Evolutionary conservation across 768 basidiomycete genomes (phyloP), one percentile per base, ranked within the genome.

Genomic region (Pulveroboletus sp.): DNA sequence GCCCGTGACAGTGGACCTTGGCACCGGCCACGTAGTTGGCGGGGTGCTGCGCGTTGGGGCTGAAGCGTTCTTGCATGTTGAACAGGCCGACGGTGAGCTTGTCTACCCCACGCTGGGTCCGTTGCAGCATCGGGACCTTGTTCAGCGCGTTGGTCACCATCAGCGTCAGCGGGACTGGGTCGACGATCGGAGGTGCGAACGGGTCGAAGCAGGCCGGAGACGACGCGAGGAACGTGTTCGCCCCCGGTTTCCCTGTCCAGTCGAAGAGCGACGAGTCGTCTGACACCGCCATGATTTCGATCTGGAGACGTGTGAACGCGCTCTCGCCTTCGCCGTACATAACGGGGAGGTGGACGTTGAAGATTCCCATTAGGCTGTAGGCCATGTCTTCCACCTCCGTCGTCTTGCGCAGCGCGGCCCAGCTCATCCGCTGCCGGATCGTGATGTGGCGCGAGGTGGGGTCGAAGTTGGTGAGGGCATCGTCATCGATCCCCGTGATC

Each of bases 351-450:
- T 58, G 52, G 17, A 65, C 61, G 30, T 58, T 52, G 27, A 67
- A 62, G 39, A 67, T 48, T 12, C 63, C 67, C 55, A 67, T 59
- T 39, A 67, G 54, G 24, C 50, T 58, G 35, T 67, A 67, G 6
- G 67, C 63, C 11, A 44, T 39, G 50, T 69, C 66, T 41, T 69
- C 66, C 35, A 56, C 15, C 48, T 60, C 54, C 6, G 63, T 67
- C 21, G 66, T 67, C 52, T 57, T 57, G 46, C 66, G 64, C 35
- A 31, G 50, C 0, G 65, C 55, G 9, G 67, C 67, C 66, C 66
- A 69, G 45, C 47, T 56, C 56, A 67, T 59, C 26, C 54, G 59
- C 38, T 65, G 52, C 3, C 51, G 46, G 46, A 63, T 47, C 14
- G 50, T 51, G 31, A 51, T 47, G 3, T 24, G 37, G 43, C 47